These are phyloP conservation scores for Borovskyia barvae DNA, from an alignment of 208 protist species.

Conservation along the genomic window DNA sequence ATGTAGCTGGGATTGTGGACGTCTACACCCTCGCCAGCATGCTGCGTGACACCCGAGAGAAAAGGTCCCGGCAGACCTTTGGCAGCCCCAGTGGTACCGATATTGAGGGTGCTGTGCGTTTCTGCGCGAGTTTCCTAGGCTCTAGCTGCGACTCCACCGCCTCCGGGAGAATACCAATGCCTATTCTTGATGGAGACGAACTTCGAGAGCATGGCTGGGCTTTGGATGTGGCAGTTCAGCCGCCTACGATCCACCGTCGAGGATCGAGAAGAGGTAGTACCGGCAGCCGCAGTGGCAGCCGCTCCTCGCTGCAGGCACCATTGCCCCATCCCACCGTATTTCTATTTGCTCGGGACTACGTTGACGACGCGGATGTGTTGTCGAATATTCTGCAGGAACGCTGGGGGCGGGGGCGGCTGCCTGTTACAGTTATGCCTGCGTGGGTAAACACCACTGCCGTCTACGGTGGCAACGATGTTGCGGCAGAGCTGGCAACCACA, in stretches of 20 bases:
- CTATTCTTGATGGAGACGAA: conserved; percentile 1
- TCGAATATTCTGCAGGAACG: conserved; percentile 14
- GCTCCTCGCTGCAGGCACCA: not conserved
- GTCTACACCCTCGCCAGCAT: conserved; percentile 30
- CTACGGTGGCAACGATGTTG: not conserved
- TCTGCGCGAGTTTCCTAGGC: not conserved
- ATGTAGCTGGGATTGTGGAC: conserved; percentile 21
- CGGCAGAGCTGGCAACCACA: not conserved
- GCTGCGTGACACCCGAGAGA: conserved; percentile 9
- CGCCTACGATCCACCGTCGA: not conserved
- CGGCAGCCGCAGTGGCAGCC: not conserved
- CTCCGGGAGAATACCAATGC: not conserved
- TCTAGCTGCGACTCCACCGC: not conserved
- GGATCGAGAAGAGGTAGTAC: too few species aligned
- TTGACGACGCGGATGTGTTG: conserved; percentile 10
- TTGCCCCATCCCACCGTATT: conserved; percentile 22
- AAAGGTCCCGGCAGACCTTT: not conserved
- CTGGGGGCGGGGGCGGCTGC: conserved; percentile 17
- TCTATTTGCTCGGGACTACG: conserved; percentile 27
- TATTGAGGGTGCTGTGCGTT: not conserved
- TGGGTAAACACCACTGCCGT: conserved; percentile 12
- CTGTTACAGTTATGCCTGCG: conserved; percentile 14
- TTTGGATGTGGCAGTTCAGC: not conserved
- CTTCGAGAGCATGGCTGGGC: conserved; percentile 8
- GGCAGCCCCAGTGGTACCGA: not conserved